Evolutionary conservation across 2,329 filamentous ascomycete genomes (phyloP), one percentile per base, ranked within the genome.

Genomic region (Trichoderma citrinoviride): DNA sequence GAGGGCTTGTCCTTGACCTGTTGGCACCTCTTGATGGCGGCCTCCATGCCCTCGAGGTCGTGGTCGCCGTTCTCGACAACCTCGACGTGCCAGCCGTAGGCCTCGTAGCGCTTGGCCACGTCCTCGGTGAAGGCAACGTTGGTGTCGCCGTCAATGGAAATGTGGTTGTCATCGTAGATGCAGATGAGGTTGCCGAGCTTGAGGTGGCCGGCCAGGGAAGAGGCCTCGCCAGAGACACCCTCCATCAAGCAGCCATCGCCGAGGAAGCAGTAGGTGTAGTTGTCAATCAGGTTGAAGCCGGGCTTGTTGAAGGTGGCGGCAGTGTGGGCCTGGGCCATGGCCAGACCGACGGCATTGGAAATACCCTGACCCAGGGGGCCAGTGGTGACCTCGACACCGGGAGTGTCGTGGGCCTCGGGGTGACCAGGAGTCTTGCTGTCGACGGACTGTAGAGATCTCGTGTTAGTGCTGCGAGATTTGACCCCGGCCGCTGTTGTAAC

Each of bases 161-260:
- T 98, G 80, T 97, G 91, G 87, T 99, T 99, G 85, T 99, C 95
- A 77, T 99, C 95, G 81, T 94, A 99, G 81, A 99, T 86, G 80
- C 87, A 88, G 81, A 98, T 98, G 76, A 99, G 85, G 86, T 98
- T 99, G 77, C 94, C 95, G 70, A 99, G 88, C 86, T 98, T 91
- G 80, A 98, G 86, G 84, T 99, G 95, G 76, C 95, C 95, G 72
- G 95, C 95, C 72, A 93, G 86, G 67, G 93, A 97, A 72, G 86
- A 92, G 74, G 95, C 94, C 85, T 99, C 95, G 76, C 87, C 87
- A 71, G 95, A 92, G 83, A 99, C 86, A 85, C 95, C 95, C 85
- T 99, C 95, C 93, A 96, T 96, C 81, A 96, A 87, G 82, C 95
- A 99, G 71, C 95, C 95, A 85, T 99, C 95, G 78, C 95, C 95